Conservation (phyloP, 2,329 filamentous ascomycete genomes). For the Nothophoma quercina region DNA sequence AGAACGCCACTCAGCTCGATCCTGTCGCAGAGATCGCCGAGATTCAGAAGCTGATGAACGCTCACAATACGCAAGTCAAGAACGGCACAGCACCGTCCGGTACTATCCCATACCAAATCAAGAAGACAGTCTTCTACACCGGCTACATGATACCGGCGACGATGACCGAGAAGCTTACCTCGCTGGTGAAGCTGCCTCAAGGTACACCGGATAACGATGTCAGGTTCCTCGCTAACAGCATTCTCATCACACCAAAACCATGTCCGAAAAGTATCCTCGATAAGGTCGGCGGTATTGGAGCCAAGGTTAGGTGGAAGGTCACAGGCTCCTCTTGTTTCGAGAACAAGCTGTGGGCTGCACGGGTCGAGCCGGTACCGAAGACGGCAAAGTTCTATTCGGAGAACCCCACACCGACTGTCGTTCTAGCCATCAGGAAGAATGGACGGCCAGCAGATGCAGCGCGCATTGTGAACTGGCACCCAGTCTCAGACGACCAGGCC, state of each 20-base stretch:
- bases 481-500: slow-evolving; percentile 72
- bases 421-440: slow-evolving; percentile 80
- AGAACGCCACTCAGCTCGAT: slow-evolving; percentile 75
- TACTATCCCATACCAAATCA: slow-evolving; percentile 70
- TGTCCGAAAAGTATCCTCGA: slow-evolving; percentile 76
- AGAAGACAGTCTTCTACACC: slow-evolving; percentile 89
- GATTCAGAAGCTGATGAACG: slow-evolving; percentile 87
- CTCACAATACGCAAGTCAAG: slow-evolving; percentile 74
- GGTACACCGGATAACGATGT: slow-evolving; percentile 73
- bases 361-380: slow-evolving; percentile 74
- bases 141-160: slow-evolving; percentile 81
- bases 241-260: slow-evolving; percentile 84
- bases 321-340: slow-evolving; percentile 77
- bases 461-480: slow-evolving; percentile 84
- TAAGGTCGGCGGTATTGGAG: slow-evolving; percentile 86
- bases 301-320: slow-evolving; percentile 84
- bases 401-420: slow-evolving; percentile 78
- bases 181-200: slow-evolving; percentile 70
- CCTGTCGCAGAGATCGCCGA: slow-evolving; percentile 81
- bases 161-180: slow-evolving; percentile 75
- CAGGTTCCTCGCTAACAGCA: slow-evolving; percentile 85
- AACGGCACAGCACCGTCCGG: slow-evolving; percentile 54
- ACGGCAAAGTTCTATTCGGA: slow-evolving; percentile 75
- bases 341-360: slow-evolving; percentile 86
- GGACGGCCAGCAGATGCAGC: slow-evolving; percentile 80